These are phyloP conservation scores for Talaromyces sp. DNA, from an alignment of 2,329 filamentous ascomycete species.

Conservation along the genomic window DNA sequence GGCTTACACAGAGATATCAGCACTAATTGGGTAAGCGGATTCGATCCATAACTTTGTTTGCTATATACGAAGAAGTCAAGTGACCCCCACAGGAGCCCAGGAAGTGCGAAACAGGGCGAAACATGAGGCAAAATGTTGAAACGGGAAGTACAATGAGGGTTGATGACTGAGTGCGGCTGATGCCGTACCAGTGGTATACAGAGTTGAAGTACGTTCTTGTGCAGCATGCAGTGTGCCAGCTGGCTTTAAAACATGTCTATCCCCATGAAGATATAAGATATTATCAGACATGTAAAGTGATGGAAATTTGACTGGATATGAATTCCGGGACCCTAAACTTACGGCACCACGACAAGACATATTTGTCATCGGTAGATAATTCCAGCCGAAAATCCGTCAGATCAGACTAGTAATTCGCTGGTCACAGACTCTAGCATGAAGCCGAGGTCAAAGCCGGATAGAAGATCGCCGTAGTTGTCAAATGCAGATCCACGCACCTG, in stretches of 20 bases:
- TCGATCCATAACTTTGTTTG: neutral
- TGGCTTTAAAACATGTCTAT: neutral
- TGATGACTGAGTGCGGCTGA: neutral
- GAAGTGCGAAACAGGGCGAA: neutral
- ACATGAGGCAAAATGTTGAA: neutral
- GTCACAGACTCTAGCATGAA: neutral
- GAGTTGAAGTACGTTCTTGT: neutral
- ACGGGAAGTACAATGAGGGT: neutral
- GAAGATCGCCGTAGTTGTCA: neutral
- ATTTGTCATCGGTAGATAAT: neutral
- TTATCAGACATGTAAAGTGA: neutral
- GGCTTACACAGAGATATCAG: neutral
- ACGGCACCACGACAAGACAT: neutral
- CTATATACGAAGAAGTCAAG: neutral
- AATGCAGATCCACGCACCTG: neutral
- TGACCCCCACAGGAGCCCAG: neutral
- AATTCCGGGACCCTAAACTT: neutral
- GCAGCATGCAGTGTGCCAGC: neutral
- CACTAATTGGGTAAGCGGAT: neutral
- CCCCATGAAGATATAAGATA: neutral
- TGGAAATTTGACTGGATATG: too few species aligned
- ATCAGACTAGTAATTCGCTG: neutral
- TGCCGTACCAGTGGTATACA: neutral
- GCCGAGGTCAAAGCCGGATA: neutral
- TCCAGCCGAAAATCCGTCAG: neutral